A percentile compares a stretch with the other conserved stretches of the same genome.
Evolutionary conservation across 1,284 basidiomycete genomes (phyloP).

Genomic region (Puccinia polysora): DNA sequence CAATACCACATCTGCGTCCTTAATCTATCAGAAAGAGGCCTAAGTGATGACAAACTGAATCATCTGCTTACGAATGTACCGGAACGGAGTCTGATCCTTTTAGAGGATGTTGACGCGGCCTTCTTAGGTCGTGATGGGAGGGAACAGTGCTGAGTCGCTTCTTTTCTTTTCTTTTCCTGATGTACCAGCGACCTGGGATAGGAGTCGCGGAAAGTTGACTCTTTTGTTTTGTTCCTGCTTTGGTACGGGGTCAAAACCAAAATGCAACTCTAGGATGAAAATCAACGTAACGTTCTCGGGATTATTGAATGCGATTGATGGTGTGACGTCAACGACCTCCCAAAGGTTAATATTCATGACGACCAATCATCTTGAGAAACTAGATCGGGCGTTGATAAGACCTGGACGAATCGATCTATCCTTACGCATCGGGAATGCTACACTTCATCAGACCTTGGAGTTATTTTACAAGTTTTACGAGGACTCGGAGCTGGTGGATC

Average conservation of each 20-base stretch:
- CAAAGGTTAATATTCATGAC: conserved; percentile 99
- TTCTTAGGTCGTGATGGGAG: conserved; percentile 76
- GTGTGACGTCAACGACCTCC: conserved; percentile 85
- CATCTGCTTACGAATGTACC: conserved; percentile 89
- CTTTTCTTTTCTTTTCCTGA: not conserved
- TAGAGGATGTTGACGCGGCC: conserved; percentile 98
- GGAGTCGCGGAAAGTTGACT: too few relatives aligned
- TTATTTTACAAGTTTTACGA: conserved; percentile 82
- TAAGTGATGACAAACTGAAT: conserved; percentile 94
- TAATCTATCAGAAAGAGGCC: conserved; percentile 90
- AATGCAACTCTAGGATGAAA: conserved; percentile 46
- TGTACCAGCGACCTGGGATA: too few relatives aligned
- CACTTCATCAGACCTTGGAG: conserved; percentile 69
- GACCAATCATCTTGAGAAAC: conserved; percentile 81
- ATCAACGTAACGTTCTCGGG: conserved; percentile 90
- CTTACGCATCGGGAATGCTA: conserved; percentile 80
- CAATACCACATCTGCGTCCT: conserved; percentile 94
- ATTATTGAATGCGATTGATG: conserved; percentile 92
- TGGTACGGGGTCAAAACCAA: not conserved
- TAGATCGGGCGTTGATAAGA: conserved; percentile 87
- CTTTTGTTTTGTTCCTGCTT: not conserved
- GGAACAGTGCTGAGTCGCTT: conserved; percentile 71
- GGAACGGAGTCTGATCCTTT: conserved; percentile 82
- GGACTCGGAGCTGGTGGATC: conserved; percentile 55
- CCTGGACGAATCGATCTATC: conserved; percentile 89